A percentile compares a stretch with the other conserved stretches of the same genome.
Evolutionary conservation across 148 eudicot genomes (phyloP).

Genomic region (Cornus suecica): DNA sequence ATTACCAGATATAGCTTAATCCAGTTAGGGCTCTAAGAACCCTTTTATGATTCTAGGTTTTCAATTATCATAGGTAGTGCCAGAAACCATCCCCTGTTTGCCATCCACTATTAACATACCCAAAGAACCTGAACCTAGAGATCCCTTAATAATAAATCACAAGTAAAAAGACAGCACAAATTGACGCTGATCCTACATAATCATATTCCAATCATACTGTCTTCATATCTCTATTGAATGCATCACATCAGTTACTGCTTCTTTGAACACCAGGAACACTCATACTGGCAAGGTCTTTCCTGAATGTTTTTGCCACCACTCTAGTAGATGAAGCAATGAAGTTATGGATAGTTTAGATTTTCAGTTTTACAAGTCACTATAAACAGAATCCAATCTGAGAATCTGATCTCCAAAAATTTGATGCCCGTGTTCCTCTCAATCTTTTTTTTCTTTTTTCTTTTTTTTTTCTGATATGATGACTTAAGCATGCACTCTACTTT

Average conservation of each 20-base stretch:
- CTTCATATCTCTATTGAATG: background rate
- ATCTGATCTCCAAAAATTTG: background rate
- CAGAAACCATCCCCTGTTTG: background rate
- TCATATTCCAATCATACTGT: background rate
- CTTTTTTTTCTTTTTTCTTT: too few relatives aligned
- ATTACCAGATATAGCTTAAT: too few relatives aligned
- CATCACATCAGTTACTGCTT: background rate
- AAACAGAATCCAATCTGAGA: background rate
- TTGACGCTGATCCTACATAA: too few relatives aligned
- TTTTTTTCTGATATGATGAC: background rate
- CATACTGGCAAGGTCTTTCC: background rate
- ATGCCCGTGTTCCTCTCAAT: background rate
- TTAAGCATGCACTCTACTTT: background rate
- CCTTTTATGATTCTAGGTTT: background rate
- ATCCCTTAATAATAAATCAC: too few relatives aligned
- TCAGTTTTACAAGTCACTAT: background rate
- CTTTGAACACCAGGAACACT: background rate
- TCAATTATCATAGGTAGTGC: background rate
- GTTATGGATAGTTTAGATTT: background rate
- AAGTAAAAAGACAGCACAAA: too few relatives aligned
- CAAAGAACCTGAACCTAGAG: background rate
- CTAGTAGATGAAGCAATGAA: background rate
- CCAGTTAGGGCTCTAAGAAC: background rate
- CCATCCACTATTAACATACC: background rate
- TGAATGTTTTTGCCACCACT: background rate